Percentiles rank a stretch among this genome's conserved stretches.
phyloP scores from a whole-genome alignment of 257 asterid genomes.

The Penstemon davidsonii region DNA sequence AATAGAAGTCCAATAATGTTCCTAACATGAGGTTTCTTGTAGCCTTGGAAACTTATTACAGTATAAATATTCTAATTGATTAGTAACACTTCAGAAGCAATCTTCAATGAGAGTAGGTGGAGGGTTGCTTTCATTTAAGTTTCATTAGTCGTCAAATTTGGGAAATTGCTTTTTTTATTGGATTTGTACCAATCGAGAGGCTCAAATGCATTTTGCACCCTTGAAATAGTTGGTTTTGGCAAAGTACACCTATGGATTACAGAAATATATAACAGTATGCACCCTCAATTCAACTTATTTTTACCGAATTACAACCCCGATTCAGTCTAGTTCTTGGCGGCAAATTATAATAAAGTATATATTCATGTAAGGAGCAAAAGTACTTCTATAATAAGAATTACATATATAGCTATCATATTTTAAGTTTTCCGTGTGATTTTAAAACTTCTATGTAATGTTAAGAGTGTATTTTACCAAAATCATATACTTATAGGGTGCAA shows the following conservation, averaged over 20 bases:
- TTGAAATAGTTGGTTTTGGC: conserved; percentile 15
- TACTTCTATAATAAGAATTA: too few species aligned
- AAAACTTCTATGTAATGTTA: too few species aligned
- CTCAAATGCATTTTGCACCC: conserved; percentile 40
- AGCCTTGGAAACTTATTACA: conserved; percentile 26
- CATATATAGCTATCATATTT: too few species aligned
- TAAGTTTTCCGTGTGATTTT: too few species aligned
- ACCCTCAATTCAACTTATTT: too few species aligned
- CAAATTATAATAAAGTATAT: too few species aligned
- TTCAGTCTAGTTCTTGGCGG: too few species aligned
- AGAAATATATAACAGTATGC: too few species aligned
- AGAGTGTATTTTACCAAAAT: too few species aligned
- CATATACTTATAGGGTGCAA: too few species aligned
- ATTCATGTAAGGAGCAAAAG: too few species aligned
- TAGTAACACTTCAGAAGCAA: conserved; percentile 33
- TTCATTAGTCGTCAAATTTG: conserved; percentile 62
- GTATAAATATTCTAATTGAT: conserved; percentile 20
- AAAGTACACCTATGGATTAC: conserved; percentile 47
- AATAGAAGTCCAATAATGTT: conserved; percentile 10
- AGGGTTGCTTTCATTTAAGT: conserved; percentile 58
- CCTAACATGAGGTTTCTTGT: conserved; percentile 37
- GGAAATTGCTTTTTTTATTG: conserved; percentile 58
- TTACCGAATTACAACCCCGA: too few species aligned
- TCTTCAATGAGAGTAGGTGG: conserved; percentile 39
- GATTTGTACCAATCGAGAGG: conserved; percentile 36